These are phyloP conservation scores for Zoysia pacifica DNA, from an alignment of 176 grass and related monocot species.

Conservation along the genomic window DNA sequence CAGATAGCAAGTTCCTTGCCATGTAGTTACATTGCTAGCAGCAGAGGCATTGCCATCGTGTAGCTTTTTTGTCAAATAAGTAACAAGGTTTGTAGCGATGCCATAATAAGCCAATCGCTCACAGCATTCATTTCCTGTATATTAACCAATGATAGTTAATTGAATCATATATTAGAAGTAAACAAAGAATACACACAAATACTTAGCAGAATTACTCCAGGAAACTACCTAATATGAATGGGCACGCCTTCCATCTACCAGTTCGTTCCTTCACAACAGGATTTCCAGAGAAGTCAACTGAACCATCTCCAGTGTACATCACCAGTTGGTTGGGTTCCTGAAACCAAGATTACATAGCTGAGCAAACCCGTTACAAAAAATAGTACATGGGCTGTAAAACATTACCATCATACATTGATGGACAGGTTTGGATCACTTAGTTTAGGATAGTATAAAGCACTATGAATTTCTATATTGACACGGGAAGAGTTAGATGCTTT, in stretches of 20 bases:
- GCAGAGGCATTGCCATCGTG: conserved; percentile 83
- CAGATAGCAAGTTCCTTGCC: conserved; percentile 85
- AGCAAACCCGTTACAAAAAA: background rate
- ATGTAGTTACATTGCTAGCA: conserved; percentile 80
- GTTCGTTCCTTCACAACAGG: conserved; percentile 71
- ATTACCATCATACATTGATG: background rate
- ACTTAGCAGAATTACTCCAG: background rate
- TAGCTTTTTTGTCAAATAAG: conserved; percentile 79
- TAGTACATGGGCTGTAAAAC: background rate
- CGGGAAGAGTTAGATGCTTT: background rate
- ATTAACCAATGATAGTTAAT: conserved; percentile 14
- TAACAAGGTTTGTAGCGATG: conserved; percentile 83
- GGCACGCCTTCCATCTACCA: conserved; percentile 87
- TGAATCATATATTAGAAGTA: background rate
- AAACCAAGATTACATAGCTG: conserved; percentile 13
- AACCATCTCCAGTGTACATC: conserved; percentile 74
- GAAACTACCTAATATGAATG: conserved; percentile 80
- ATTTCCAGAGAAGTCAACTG: conserved; percentile 69
- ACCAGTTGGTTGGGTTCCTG: conserved; percentile 56
- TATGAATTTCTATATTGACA: conserved; percentile 6
- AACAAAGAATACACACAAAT: background rate
- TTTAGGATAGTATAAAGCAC: background rate
- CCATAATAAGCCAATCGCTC: conserved; percentile 86
- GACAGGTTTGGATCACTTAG: background rate
- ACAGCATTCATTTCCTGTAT: conserved; percentile 82